These are phyloP conservation scores for Pistacia atlantica DNA, from an alignment of 345 rosid genomes.

Conservation along the genomic window DNA sequence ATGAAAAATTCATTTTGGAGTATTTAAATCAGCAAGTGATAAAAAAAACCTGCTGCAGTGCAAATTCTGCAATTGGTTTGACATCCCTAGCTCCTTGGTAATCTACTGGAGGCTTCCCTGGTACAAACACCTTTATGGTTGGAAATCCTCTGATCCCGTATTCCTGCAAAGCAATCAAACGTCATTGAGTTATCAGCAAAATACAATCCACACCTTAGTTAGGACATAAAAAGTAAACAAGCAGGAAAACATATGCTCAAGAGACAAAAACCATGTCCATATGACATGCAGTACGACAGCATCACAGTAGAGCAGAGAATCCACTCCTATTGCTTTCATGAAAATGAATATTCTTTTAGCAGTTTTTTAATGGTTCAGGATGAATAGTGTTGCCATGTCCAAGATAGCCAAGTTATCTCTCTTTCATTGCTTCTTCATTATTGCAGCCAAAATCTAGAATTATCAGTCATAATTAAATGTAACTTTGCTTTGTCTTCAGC, in stretches of 20 bases:
- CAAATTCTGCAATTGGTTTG: conserved; percentile 77
- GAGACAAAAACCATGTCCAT: neutral
- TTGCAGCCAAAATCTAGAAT: neutral
- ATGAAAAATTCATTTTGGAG: conserved; percentile 5
- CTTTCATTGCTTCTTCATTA: neutral
- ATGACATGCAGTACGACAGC: neutral
- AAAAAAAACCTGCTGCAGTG: conserved; percentile 64
- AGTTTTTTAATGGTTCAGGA: neutral
- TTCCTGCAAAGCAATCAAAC: conserved; percentile 52
- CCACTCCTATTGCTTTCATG: conserved; percentile 2
- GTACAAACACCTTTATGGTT: conserved; percentile 82
- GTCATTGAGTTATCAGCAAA: neutral
- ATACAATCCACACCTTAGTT: neutral
- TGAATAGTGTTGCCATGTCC: neutral
- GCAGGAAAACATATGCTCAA: too few species aligned
- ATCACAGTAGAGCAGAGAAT: neutral
- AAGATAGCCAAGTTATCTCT: neutral
- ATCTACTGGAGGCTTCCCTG: conserved; percentile 87
- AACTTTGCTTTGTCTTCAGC: neutral
- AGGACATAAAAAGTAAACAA: neutral
- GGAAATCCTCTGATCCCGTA: conserved; percentile 94
- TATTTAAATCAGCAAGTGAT: conserved; percentile 15
- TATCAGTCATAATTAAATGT: neutral
- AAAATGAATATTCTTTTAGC: neutral
- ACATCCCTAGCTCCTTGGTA: conserved; percentile 96